Evolutionary conservation across 2,329 filamentous ascomycete genomes (phyloP), one percentile per base, ranked within the genome.

Genomic region (Diaporthe citriasiana): DNA sequence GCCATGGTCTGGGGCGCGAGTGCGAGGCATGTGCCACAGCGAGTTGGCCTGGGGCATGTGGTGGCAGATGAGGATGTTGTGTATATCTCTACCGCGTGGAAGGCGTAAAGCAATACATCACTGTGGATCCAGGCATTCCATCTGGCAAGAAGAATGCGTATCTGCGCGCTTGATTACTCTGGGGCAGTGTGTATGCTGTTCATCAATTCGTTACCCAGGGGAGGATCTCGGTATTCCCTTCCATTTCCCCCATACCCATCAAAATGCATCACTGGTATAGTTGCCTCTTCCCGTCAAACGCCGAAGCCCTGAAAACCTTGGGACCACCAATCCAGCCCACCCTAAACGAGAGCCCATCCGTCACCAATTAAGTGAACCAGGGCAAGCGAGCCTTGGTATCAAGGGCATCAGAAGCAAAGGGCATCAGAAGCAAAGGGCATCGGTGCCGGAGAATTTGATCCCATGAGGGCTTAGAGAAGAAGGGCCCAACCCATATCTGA

Each of bases 1-100:
- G 97, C 97, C 4, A 85, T 98, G 77, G 97, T 99, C 0, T 99
- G 97, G 97, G 97, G 97, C 6, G 95, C 95, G 25, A 98, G 96
- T 83, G 97, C 97, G 47, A 92, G 95, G 80, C 97, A 99, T 87
- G 89, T 98, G 47, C 97, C 97, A 47, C 97, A 99, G 87, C 88
- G 97, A 76, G 96, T 98, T 50, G 97, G 97, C 1, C 83, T 99
- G 79, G 87, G 90, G 9, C 97, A 99, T 87, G 80, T 90, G 17
- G 95, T 99, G 57, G 85, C 88, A 2, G 91, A 93, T 76, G 91
- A 93, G 82, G 91, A 93, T 79, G 91, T 93, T 25, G 91, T 93
- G 68, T 92, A 91, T 79, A 93, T 93, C 80, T 88, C 91, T 70
- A 92, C 88, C 78, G 90, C 86, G 56, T 93, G 89, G 86, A 89